Evolutionary conservation across 441 rosid genomes (phyloP).

Genomic region (Macaranga tanarius): DNA sequence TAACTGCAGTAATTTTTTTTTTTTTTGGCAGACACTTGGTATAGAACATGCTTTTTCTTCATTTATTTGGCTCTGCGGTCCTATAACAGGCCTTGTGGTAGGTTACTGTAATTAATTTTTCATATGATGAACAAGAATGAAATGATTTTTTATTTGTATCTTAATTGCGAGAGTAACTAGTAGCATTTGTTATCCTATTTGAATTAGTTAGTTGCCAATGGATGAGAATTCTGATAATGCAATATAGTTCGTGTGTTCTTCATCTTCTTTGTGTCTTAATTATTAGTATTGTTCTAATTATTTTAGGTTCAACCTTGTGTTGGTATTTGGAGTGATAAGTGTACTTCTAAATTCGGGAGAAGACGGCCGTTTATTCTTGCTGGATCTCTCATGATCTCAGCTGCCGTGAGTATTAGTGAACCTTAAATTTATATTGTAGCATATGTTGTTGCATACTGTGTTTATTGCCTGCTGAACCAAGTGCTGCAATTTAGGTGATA

Average conservation of each 20-base stretch:
- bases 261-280: slow-evolving; percentile 7
- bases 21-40: slow-evolving; percentile 94
- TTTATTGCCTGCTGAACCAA: slow-evolving; percentile 45
- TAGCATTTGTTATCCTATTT: not conserved
- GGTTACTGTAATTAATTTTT: slow-evolving; percentile 19
- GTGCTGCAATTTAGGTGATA: slow-evolving; percentile 79
- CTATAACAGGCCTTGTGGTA: slow-evolving; percentile 98
- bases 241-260: not conserved
- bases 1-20: slow-evolving; percentile 1
- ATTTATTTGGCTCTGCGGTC: slow-evolving; percentile 97
- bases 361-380: slow-evolving; percentile 88
- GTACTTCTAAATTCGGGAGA: slow-evolving; percentile 84
- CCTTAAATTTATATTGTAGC: slow-evolving; percentile 5
- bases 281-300: slow-evolving; percentile 22
- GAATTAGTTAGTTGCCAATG: not conserved
- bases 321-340: slow-evolving; percentile 97
- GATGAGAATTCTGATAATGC: not conserved
- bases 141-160: not conserved
- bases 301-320: slow-evolving; percentile 95
- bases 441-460: slow-evolving; percentile 18
- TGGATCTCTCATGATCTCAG: slow-evolving; percentile 80
- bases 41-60: slow-evolving; percentile 91
- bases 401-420: slow-evolving; percentile 61
- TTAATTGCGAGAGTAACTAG: not conserved
- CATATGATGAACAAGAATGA: not conserved